Conservation (phyloP, 306 rosid genomes). For the Cucumis sativus region Cucumber_9930_V3 NC_026661.2:16488001-16488500, state of each 20-base stretch:
- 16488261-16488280: neutral
- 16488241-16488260: neutral
- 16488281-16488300: neutral
- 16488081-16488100: neutral
- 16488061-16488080: neutral
- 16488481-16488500: neutral
- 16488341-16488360: neutral
- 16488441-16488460: too few relatives aligned
- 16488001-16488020: conserved; percentile 33
- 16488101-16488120: neutral
- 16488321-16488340: neutral
- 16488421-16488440: neutral
- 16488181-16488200: neutral
- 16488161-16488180: neutral
- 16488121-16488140: neutral
- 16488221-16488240: neutral
- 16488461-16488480: neutral
- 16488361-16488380: neutral
- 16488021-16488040: neutral
- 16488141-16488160: neutral
- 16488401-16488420: neutral
- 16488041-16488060: neutral
- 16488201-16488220: neutral
- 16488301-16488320: neutral
- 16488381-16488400: neutral